Evolutionary conservation across 805 yeast genomes (phyloP).

Genomic region (Ogataea nitratoaversa): DNA sequence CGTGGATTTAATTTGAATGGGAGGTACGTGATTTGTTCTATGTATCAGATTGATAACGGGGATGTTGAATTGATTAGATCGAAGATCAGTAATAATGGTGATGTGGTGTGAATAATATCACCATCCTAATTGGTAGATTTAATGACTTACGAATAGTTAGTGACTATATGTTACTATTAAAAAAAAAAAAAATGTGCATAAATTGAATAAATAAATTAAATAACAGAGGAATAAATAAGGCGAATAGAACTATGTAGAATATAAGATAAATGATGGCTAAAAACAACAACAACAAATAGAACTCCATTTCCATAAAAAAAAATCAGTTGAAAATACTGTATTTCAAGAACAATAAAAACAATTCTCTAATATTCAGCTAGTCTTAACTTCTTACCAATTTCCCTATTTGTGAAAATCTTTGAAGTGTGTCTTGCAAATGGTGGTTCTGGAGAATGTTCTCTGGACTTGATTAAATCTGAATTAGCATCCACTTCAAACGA

Average conservation of each 20-base stretch:
- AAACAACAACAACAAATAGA: too few relatives aligned
- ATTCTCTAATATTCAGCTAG: slow-evolving; percentile 54
- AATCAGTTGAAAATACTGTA: not conserved
- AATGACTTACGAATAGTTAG: too few relatives aligned
- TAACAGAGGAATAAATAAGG: not conserved
- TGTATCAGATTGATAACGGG: not conserved
- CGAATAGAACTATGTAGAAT: not conserved
- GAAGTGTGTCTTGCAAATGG: slow-evolving; percentile 23
- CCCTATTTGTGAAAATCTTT: slow-evolving; percentile 34
- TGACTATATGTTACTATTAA: too few relatives aligned
- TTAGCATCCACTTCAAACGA: slow-evolving; percentile 65
- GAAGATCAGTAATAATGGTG: not conserved
- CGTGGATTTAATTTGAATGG: slow-evolving; percentile 59
- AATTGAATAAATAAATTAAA: not conserved
- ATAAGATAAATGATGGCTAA: not conserved
- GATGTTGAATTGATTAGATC: not conserved
- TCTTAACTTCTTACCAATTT: slow-evolving; percentile 61
- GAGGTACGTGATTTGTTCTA: slow-evolving; percentile 51
- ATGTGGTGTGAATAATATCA: not conserved
- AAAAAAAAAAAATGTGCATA: too few relatives aligned
- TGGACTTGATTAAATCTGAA: slow-evolving; percentile 50
- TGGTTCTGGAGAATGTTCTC: slow-evolving; percentile 59
- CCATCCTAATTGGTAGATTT: too few relatives aligned
- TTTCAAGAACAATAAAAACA: not conserved
- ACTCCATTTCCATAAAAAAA: not conserved